phyloP scores from a whole-genome alignment of 805 yeast genomes.

The Blastobotrys americana region DNA sequence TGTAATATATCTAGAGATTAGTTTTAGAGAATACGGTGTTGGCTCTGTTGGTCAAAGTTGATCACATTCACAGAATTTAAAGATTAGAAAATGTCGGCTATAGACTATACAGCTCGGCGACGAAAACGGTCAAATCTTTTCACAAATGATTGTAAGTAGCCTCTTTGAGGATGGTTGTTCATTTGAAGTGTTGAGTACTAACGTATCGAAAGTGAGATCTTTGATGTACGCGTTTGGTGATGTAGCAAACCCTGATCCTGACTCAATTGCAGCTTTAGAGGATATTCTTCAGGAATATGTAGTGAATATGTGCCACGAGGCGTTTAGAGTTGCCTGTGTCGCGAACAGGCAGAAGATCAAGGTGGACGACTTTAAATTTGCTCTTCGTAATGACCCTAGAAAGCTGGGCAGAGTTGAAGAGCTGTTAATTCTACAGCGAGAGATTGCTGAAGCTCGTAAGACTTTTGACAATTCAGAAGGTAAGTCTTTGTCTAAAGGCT shows the following conservation, averaged over 20 bases:
- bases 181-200: neutral
- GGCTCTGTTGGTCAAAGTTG: too few species aligned
- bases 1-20: too few species aligned
- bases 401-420: constrained; percentile 67
- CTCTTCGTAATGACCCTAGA: constrained; percentile 55
- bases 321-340: constrained; percentile 43
- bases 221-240: constrained; percentile 69
- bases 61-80: too few species aligned
- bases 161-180: neutral
- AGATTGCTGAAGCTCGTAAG: constrained; percentile 58
- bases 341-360: constrained; percentile 54
- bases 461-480: constrained; percentile 60
- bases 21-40: too few species aligned
- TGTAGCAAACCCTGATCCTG: constrained; percentile 56
- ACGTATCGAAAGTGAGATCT: constrained; percentile 35
- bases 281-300: constrained; percentile 60
- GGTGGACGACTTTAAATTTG: constrained; percentile 67
- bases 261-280: constrained; percentile 58
- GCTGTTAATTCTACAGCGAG: constrained; percentile 50
- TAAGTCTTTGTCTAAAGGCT: constrained; percentile 28
- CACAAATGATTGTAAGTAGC: constrained; percentile 34
- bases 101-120: constrained; percentile 19
- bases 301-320: constrained; percentile 52
- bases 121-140: constrained; percentile 40
- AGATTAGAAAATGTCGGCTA: constrained; percentile 1